phyloP scores from a whole-genome alignment of 2,329 filamentous ascomycete genomes.

The Aureobasidium namibiae region DNA sequence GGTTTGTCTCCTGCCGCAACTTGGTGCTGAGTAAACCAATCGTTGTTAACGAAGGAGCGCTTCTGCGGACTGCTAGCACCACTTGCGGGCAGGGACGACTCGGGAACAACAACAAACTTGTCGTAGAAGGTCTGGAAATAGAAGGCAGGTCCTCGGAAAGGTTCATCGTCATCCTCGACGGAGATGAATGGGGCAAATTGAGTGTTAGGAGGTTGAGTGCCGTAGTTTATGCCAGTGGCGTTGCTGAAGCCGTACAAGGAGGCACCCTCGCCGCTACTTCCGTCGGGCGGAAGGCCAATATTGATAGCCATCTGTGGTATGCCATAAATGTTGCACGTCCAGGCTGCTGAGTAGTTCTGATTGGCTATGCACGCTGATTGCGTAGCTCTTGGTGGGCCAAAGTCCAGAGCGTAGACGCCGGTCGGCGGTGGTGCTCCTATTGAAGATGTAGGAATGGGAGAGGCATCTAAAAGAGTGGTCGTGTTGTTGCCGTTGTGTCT shows the following conservation, averaged over 20 bases:
- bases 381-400: conserved; percentile 40
- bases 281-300: conserved; percentile 19
- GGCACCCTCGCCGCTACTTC: conserved; percentile 20
- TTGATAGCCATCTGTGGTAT: conserved; percentile 22
- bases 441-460: conserved; percentile 44
- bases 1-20: conserved; percentile 50
- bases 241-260: conserved; percentile 22
- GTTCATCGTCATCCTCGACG: conserved; percentile 50
- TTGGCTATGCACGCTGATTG: conserved; percentile 52
- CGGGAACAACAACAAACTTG: conserved; percentile 52
- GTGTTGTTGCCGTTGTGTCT: not conserved
- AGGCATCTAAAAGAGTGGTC: conserved; percentile 33
- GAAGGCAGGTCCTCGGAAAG: conserved; percentile 51
- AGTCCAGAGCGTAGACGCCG: conserved; percentile 49
- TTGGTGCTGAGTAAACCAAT: conserved; percentile 31
- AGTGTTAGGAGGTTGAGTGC: conserved; percentile 49
- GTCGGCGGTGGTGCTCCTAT: conserved; percentile 46
- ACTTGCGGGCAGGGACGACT: conserved; percentile 26
- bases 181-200: conserved; percentile 39
- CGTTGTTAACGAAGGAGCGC: conserved; percentile 12
- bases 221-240: conserved; percentile 43
- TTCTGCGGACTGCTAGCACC: conserved; percentile 21
- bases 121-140: conserved; percentile 57
- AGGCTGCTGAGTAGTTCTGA: conserved; percentile 47
- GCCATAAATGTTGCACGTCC: conserved; percentile 51